These are phyloP conservation scores for Blepharisma stoltei DNA, from an alignment of 73 alveolate genomes.

Conservation along the genomic window DNA sequence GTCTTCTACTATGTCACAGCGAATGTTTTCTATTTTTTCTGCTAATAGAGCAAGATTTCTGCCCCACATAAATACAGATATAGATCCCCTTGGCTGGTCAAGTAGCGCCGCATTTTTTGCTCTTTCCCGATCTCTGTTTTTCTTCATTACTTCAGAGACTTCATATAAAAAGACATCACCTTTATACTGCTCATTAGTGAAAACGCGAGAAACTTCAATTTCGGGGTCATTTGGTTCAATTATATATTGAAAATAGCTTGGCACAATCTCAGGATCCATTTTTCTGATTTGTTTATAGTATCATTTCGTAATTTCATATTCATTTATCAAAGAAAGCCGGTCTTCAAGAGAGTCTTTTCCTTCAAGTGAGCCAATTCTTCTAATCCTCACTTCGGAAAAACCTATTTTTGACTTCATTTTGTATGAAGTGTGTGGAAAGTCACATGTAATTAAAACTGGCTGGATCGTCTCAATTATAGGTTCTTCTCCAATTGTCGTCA, in stretches of 20 bases:
- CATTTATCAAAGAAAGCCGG: neutral
- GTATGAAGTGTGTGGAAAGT: neutral
- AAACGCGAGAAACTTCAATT: constrained; percentile 14
- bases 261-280: neutral
- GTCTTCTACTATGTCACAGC: neutral
- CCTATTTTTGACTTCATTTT: neutral
- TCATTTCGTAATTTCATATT: neutral
- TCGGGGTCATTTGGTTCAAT: neutral
- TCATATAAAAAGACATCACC: neutral
- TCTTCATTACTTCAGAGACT: neutral
- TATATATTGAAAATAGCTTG: neutral
- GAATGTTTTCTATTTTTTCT: neutral
- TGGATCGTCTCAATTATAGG: neutral
- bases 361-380: neutral
- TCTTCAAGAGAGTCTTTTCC: neutral
- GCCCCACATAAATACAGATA: constrained; percentile 11
- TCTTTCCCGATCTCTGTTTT: neutral
- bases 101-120: neutral
- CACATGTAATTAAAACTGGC: neutral
- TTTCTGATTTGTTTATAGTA: constrained; percentile 11
- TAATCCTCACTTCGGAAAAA: neutral
- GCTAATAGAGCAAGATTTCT: constrained; percentile 21
- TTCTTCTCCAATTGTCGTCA: neutral
- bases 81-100: neutral
- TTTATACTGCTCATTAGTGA: neutral